Evolutionary conservation across 805 yeast genomes (phyloP).

Genomic region (Groenewaldozyma tartarivorans): DNA sequence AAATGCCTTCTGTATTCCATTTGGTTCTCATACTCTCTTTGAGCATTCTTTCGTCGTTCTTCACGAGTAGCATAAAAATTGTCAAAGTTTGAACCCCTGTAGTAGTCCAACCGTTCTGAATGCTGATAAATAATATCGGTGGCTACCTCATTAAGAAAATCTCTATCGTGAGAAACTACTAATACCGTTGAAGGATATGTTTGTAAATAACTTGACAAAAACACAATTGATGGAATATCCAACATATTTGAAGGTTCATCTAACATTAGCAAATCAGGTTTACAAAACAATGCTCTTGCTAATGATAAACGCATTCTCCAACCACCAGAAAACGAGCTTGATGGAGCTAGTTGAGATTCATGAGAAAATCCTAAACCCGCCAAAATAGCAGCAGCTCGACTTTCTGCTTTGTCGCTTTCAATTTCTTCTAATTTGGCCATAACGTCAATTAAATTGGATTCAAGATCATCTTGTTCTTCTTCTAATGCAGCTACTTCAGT

Average conservation of each 20-base stretch:
- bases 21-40: constrained; percentile 94
- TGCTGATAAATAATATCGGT: constrained; percentile 98
- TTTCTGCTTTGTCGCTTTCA: constrained; percentile 96
- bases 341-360: constrained; percentile 73
- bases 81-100: constrained; percentile 84
- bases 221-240: constrained; percentile 98
- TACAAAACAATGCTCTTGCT: constrained; percentile 95
- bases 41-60: constrained; percentile 87
- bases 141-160: constrained; percentile 94
- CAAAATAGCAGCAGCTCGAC: constrained; percentile 89
- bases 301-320: constrained; percentile 99
- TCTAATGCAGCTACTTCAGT: constrained; percentile 67
- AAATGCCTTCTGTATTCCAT: constrained; percentile 91
- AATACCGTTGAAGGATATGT: constrained; percentile 85
- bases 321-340: constrained; percentile 97
- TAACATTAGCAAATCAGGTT: constrained; percentile 83
- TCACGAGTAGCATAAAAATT: constrained; percentile 87
- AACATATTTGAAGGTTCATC: constrained; percentile 99
- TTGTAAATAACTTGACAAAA: constrained; percentile 80
- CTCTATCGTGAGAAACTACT: constrained; percentile 96
- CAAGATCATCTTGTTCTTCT: constrained; percentile 82
- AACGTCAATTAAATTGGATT: constrained; percentile 65
- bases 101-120: constrained; percentile 92
- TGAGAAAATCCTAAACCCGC: constrained; percentile 89
- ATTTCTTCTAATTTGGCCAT: constrained; percentile 78